Evolutionary conservation across 2,329 filamentous ascomycete genomes (phyloP), one percentile per base, ranked within the genome.

Genomic region (Fusarium nematophilum): DNA sequence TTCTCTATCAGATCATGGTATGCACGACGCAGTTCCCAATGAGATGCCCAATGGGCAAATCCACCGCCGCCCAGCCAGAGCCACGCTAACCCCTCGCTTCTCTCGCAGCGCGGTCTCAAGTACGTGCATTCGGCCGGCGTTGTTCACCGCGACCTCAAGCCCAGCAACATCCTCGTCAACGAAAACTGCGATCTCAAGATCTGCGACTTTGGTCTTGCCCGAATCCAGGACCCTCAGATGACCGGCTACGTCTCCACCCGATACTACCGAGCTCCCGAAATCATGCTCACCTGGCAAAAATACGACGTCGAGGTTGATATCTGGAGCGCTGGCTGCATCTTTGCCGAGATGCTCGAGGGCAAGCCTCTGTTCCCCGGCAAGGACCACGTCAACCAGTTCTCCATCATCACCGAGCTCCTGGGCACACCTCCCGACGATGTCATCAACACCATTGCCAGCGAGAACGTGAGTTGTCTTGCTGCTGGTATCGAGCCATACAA

Each of bases 261-360:
- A 83, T 99, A 99, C 84, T 99, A 99, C 84, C 89, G 95, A 72
- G 95, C 95, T 8, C 95, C 95, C 14, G 95, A 99, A 79, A 99
- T 99, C 75, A 99, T 99, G 95, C 92, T 99, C 74, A 98, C 95
- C 64, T 99, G 95, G 95, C 95, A 99, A 83, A 99, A 99, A 81
- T 99, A 99, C 79, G 95, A 99, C 69, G 89, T 98, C 40, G 95
- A 98, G 80, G 95, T 99, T 54, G 95, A 99, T 75, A 97, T 99
- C 74, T 99, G 95, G 95, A 98, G 95, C 75, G 94, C 94, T 14
- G 95, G 95, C 58, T 99, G 95, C 79, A 99, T 99, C 74, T 98
- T 99, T 70, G 95, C 95, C 34, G 95, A 99, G 80, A 99, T 99
- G 95, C 85, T 99, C 56, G 94, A 97, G 80, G 95, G 95, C 74